Percentiles rank a stretch among this genome's conserved stretches.
Conservation (phyloP, 805 yeast genomes). For the Wickerhamomyces bovis region DNA sequence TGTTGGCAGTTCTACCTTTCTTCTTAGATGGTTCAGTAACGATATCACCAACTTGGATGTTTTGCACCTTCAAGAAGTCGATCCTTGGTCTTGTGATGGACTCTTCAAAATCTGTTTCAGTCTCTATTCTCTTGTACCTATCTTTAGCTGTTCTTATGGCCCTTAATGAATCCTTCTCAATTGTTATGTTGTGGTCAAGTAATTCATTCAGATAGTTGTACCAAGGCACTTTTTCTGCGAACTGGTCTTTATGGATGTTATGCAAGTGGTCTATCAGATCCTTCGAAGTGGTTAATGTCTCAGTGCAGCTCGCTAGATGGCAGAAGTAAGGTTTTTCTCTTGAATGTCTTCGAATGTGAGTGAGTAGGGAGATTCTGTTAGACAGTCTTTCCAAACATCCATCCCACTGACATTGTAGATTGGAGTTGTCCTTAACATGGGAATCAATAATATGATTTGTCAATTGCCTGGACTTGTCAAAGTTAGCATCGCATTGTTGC, state of each 20-base stretch:
- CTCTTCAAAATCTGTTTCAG: conserved; percentile 9
- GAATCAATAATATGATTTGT: conserved; percentile 6
- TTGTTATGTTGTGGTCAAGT: background rate
- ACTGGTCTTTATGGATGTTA: conserved; percentile 38
- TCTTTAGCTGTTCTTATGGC: background rate
- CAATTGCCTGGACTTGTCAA: conserved; percentile 1
- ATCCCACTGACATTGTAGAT: conserved; percentile 1
- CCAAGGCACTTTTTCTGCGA: conserved; percentile 11
- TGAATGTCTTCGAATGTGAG: conserved; percentile 62
- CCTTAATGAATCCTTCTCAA: background rate
- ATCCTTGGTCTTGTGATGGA: conserved; percentile 9
- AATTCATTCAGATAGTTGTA: conserved; percentile 12
- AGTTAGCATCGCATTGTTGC: conserved; percentile 3
- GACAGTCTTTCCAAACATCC: background rate
- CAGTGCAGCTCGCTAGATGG: conserved; percentile 59
- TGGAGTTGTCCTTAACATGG: conserved; percentile 4
- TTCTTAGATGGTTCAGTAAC: conserved; percentile 22
- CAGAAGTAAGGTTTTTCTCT: conserved; percentile 65
- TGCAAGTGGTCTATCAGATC: conserved; percentile 61
- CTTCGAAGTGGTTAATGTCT: conserved; percentile 52
- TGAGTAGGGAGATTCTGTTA: conserved; percentile 29
- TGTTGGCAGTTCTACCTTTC: conserved; percentile 22
- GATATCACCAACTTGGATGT: conserved; percentile 18
- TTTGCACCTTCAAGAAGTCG: conserved; percentile 22
- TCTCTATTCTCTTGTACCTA: conserved; percentile 5